These are phyloP conservation scores for Lepidium campestre DNA, from an alignment of 441 rosid species.

Conservation along the genomic window DNA sequence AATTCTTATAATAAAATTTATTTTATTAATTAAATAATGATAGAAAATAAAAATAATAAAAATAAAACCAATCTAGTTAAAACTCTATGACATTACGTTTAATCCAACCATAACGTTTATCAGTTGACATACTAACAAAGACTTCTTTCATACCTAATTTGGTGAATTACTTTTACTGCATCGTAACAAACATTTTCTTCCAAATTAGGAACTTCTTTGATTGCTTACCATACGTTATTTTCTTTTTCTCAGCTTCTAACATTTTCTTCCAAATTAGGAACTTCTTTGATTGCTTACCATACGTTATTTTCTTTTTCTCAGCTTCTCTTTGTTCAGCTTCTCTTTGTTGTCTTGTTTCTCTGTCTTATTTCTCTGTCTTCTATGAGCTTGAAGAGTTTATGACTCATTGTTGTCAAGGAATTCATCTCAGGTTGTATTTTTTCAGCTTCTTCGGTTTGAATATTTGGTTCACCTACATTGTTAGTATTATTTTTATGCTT, in stretches of 20 bases:
- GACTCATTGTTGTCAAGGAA: neutral
- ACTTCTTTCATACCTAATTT: no score
- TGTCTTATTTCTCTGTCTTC: neutral
- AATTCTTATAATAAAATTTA: no score
- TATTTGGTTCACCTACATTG: neutral
- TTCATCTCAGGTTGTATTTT: neutral
- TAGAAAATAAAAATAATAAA: no score
- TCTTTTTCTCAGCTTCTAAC: neutral
- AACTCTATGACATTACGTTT: no score
- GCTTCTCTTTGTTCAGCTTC: neutral
- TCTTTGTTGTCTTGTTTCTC: neutral
- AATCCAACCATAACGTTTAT: no score
- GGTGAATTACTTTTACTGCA: neutral
- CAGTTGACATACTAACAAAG: no score
- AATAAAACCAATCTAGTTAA: no score
- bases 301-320: neutral
- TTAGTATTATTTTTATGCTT: neutral
- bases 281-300: neutral
- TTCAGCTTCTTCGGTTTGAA: neutral
- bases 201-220: neutral
- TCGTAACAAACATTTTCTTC: neutral
- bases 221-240: neutral
- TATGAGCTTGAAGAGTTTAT: neutral
- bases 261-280: neutral
- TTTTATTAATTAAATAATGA: no score